Evolutionary conservation across 192 early-diverging fungal species (phyloP).

Genomic region (Diversispora eburnea): DNA sequence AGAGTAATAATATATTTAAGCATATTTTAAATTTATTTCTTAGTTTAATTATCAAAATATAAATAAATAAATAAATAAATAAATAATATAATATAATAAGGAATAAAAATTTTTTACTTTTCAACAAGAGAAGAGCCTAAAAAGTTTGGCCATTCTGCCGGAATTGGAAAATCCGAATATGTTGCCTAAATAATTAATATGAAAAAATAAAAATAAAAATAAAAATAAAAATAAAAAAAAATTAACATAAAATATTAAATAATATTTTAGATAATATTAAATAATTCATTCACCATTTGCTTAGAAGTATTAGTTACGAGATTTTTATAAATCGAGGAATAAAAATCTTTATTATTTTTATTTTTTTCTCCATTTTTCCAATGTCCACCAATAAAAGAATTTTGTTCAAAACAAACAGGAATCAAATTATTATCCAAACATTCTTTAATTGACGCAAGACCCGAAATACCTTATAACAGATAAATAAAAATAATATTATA

Average conservation of each 20-base stretch:
- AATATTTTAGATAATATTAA: no score
- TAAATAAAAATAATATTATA: no score
- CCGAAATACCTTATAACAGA: slow-evolving; percentile 52
- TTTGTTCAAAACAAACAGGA: slow-evolving; percentile 55
- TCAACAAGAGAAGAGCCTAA: slow-evolving; percentile 47
- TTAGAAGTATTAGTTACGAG: slow-evolving; percentile 58
- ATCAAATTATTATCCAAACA: slow-evolving; percentile 48
- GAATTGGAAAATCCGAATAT: slow-evolving; percentile 60
- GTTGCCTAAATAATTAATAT: slow-evolving; percentile 14
- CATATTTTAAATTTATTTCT: no score
- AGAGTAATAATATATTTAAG: no score
- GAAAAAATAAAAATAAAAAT: no score
- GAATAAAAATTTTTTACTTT: no score
- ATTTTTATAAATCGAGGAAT: slow-evolving; percentile 54
- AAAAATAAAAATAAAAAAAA: no score
- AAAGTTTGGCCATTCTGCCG: slow-evolving; percentile 55
- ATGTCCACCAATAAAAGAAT: slow-evolving; percentile 45
- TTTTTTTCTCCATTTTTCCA: slow-evolving; percentile 54
- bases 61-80: background rate
- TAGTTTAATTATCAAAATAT: no score
- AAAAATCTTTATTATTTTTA: slow-evolving; percentile 38
- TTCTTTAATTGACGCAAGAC: slow-evolving; percentile 51
- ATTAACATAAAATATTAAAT: no score
- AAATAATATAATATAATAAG: background rate
- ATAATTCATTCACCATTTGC: slow-evolving; percentile 27